A percentile compares a stretch with the other conserved stretches of the same genome.
Conservation (phyloP, 345 rosid genomes). For the Physaria fendleri region DNA sequence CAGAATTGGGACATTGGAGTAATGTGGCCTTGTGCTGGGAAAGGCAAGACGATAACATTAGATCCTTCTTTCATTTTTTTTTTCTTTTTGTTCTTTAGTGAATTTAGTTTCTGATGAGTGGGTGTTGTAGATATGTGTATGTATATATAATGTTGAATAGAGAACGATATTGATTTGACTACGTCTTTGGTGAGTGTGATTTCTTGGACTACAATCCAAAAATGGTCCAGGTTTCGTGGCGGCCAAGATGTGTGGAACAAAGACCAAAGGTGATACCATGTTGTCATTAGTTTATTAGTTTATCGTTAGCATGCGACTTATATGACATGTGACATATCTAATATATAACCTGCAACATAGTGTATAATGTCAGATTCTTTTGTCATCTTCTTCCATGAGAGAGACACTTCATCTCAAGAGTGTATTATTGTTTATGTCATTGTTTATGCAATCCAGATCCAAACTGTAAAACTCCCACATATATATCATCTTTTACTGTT, state of each 20-base stretch:
- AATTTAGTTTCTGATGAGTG: background rate
- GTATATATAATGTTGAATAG: background rate
- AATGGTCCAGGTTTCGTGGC: too few species aligned
- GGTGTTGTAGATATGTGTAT: background rate
- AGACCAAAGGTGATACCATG: too few species aligned
- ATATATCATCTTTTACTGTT: too few species aligned
- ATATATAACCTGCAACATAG: background rate
- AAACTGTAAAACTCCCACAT: background rate
- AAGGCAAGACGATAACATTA: constrained; percentile 35
- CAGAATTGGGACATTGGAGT: constrained; percentile 55
- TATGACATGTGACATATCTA: background rate
- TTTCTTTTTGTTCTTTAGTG: background rate
- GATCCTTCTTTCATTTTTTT: constrained; percentile 9
- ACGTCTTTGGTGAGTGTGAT: constrained; percentile 12
- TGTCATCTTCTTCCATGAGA: constrained; percentile 11
- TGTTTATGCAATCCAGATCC: constrained; percentile 13
- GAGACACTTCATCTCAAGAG: background rate
- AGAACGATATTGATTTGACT: constrained; percentile 2
- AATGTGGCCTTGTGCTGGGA: constrained; percentile 48
- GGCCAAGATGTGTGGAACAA: too few species aligned
- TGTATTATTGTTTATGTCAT: constrained; percentile 18
- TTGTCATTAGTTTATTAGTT: background rate
- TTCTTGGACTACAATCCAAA: too few species aligned
- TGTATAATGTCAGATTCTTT: background rate
- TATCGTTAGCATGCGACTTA: constrained; percentile 7